phyloP scores from a whole-genome alignment of 257 asterid species.

The Petunia axillaris region DNA sequence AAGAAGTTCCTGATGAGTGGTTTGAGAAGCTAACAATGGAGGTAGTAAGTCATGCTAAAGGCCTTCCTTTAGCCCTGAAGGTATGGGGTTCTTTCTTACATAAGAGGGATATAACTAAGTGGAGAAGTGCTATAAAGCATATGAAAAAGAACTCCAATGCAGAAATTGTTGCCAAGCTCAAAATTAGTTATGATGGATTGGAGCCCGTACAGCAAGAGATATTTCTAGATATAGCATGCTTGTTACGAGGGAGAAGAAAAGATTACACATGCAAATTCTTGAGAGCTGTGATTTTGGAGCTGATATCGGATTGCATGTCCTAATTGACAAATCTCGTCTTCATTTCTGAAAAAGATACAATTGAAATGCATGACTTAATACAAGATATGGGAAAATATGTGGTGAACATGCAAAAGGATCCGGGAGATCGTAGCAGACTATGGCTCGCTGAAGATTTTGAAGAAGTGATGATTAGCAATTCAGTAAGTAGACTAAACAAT shows the following conservation, averaged over 20 bases:
- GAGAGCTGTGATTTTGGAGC: not conserved
- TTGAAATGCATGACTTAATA: slow-evolving; percentile 17
- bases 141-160: not conserved
- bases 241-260: not conserved
- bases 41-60: not conserved
- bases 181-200: not conserved
- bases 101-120: not conserved
- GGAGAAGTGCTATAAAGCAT: not conserved
- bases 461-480: not conserved
- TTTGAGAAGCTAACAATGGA: not conserved
- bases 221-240: slow-evolving; percentile 11
- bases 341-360: not conserved
- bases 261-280: not conserved
- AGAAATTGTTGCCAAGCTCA: not conserved
- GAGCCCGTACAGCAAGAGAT: not conserved
- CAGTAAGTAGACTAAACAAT: not conserved
- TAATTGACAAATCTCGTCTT: slow-evolving; percentile 18
- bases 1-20: not conserved
- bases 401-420: not conserved
- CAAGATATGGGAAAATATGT: slow-evolving; percentile 13
- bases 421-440: slow-evolving; percentile 3
- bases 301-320: not conserved
- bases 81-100: slow-evolving; percentile 12
- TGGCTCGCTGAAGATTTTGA: not conserved
- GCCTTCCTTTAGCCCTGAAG: not conserved